These are phyloP conservation scores for Coemansia reversa DNA, from an alignment of 192 early-diverging fungal genomes.

Conservation along the genomic window DNA sequence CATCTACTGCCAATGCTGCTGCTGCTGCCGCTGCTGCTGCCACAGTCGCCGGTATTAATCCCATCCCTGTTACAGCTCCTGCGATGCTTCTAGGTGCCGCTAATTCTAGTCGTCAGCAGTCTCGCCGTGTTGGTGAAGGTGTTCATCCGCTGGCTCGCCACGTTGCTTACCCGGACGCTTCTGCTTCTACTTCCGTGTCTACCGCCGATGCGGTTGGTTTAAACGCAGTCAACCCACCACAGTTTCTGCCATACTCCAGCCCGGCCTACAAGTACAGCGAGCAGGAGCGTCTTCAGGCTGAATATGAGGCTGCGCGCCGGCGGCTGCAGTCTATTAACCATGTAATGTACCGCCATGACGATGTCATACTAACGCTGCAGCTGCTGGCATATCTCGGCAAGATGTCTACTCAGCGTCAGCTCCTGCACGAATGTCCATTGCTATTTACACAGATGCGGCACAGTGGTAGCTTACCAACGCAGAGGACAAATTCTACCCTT, in stretches of 20 bases:
- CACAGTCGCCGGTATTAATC: constrained; percentile 26
- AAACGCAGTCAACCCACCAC: constrained; percentile 15
- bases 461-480: background rate
- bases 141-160: constrained; percentile 43
- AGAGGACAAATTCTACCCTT: background rate
- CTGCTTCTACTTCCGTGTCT: constrained; percentile 1
- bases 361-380: constrained; percentile 79
- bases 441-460: constrained; percentile 29
- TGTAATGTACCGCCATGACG: constrained; percentile 74
- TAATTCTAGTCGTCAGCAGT: constrained; percentile 29
- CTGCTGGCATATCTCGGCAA: constrained; percentile 88
- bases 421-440: constrained; percentile 45
- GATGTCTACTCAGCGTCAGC: constrained; percentile 76
- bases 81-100: constrained; percentile 15
- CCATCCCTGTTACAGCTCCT: constrained; percentile 22
- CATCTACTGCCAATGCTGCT: constrained; percentile 17
- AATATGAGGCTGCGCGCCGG: constrained; percentile 36
- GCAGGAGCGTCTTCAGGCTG: constrained; percentile 48
- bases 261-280: constrained; percentile 47
- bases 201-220: background rate
- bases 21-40: constrained; percentile 36
- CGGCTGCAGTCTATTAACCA: constrained; percentile 48
- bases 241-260: constrained; percentile 32
- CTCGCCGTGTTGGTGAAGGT: constrained; percentile 34
- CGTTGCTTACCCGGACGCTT: constrained; percentile 28